phyloP scores from a whole-genome alignment of 2,329 filamentous ascomycete genomes.

The Epichloe coenophiala region DNA sequence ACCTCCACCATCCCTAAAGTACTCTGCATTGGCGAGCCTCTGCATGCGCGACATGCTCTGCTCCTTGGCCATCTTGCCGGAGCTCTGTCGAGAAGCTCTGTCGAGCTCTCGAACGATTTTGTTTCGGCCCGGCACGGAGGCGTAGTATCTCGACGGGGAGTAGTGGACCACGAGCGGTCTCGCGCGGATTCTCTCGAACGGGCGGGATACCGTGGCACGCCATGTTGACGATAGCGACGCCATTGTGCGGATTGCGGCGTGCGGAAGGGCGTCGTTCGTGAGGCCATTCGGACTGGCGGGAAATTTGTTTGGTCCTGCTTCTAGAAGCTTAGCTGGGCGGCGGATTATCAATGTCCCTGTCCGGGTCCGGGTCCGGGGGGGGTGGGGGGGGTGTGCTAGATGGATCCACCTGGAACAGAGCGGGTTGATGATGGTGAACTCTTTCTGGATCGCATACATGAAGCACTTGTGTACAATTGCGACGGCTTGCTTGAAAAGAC shows the following conservation, averaged over 20 bases:
- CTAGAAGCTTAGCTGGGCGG: too few species aligned
- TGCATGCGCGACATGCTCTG: slow-evolving; percentile 19
- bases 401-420: too few species aligned
- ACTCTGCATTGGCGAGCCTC: slow-evolving; percentile 18
- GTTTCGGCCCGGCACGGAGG: slow-evolving; percentile 13
- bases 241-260: slow-evolving; percentile 3
- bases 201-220: slow-evolving; percentile 9
- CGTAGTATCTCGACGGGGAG: slow-evolving; percentile 11
- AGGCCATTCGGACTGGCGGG: too few species aligned
- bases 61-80: slow-evolving; percentile 14
- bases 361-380: too few species aligned
- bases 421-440: too few species aligned
- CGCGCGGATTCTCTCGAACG: slow-evolving; percentile 9
- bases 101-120: slow-evolving; percentile 17
- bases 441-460: too few species aligned
- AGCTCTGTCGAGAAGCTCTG: slow-evolving; percentile 10
- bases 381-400: too few species aligned
- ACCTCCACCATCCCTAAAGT: slow-evolving; percentile 19
- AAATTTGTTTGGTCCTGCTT: too few species aligned
- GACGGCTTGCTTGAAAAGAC: too few species aligned
- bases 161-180: slow-evolving; percentile 12
- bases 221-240: slow-evolving; percentile 8
- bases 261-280: slow-evolving; percentile 10
- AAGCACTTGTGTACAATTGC: too few species aligned
- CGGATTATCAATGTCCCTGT: too few species aligned